These are phyloP conservation scores for Lactifluus piperatus DNA, from an alignment of 768 basidiomycete genomes.

Conservation along the genomic window DNA sequence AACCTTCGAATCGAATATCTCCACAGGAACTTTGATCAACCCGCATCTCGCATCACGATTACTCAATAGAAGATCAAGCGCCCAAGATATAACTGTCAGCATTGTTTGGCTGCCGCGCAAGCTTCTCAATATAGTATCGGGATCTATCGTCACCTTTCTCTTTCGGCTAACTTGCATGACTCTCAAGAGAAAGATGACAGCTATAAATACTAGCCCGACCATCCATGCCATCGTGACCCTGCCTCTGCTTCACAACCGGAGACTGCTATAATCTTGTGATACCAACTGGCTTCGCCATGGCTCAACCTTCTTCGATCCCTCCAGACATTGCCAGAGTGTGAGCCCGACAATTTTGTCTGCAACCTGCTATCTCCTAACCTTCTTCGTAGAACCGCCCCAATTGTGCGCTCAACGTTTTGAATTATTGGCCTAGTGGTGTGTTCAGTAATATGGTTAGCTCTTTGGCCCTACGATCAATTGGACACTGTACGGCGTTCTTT, in stretches of 20 bases:
- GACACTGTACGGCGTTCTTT: background rate
- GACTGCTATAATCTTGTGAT: background rate
- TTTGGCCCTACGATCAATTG: background rate
- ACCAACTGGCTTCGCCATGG: background rate
- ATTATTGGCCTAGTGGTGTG: background rate
- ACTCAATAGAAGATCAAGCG: background rate
- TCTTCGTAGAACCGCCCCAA: background rate
- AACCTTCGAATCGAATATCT: background rate
- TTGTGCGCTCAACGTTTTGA: background rate
- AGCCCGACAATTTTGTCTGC: background rate
- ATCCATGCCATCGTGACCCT: background rate
- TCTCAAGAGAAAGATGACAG: background rate
- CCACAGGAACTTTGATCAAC: background rate
- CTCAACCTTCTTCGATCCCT: background rate
- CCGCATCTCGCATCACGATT: background rate
- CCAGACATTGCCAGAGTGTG: background rate
- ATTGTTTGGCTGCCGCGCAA: no score
- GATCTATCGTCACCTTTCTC: background rate
- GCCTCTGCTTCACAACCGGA: background rate
- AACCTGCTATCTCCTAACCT: background rate
- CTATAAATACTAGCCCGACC: background rate
- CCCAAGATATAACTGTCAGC: no score
- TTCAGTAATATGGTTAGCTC: background rate
- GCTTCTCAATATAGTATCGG: background rate
- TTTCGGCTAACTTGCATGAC: background rate